Evolutionary conservation across 78 protist genomes (phyloP).

Genomic region (Speleostelium caveatum): DNA sequence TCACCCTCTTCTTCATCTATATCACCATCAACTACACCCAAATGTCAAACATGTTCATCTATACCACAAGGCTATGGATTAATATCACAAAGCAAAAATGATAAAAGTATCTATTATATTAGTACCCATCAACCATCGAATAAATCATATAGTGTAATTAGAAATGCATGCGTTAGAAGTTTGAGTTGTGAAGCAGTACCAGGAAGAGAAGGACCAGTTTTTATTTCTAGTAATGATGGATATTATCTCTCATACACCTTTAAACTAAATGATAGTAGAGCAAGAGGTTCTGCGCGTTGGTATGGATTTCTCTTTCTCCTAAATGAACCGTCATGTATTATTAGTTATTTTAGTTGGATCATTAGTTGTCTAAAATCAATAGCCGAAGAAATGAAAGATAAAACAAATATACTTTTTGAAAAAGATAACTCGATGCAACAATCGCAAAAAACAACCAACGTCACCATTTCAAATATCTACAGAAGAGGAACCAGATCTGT

Average conservation of each 20-base stretch:
- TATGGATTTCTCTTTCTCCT: conserved; percentile 35
- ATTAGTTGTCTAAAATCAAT: conserved; percentile 24
- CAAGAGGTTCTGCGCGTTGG: conserved; percentile 44
- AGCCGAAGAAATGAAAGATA: conserved; percentile 37
- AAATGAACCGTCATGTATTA: conserved; percentile 12
- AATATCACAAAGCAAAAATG: conserved; percentile 31
- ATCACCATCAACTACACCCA: neutral
- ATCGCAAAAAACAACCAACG: conserved; percentile 3
- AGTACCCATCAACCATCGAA: conserved; percentile 72
- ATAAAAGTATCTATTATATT: conserved; percentile 7
- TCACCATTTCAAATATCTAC: conserved; percentile 14
- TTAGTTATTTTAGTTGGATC: conserved; percentile 42
- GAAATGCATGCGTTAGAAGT: conserved; percentile 54
- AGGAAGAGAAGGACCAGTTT: conserved; percentile 67
- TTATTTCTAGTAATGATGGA: conserved; percentile 33
- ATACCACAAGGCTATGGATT: conserved; percentile 16
- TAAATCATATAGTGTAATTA: conserved; percentile 15
- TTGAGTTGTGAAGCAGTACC: conserved; percentile 52
- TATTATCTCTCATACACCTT: conserved; percentile 32
- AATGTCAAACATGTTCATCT: conserved; percentile 70
- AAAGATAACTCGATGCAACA: neutral
- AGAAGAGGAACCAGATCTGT: conserved; percentile 46
- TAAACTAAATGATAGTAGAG: conserved; percentile 51
- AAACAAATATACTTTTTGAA: conserved; percentile 21
- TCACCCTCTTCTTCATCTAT: neutral